Percentiles rank a stretch among this genome's conserved stretches.
These are phyloP conservation scores for Sphaerobolus stellatus DNA, from an alignment of 1,284 basidiomycete species.

Conservation along the genomic window DNA sequence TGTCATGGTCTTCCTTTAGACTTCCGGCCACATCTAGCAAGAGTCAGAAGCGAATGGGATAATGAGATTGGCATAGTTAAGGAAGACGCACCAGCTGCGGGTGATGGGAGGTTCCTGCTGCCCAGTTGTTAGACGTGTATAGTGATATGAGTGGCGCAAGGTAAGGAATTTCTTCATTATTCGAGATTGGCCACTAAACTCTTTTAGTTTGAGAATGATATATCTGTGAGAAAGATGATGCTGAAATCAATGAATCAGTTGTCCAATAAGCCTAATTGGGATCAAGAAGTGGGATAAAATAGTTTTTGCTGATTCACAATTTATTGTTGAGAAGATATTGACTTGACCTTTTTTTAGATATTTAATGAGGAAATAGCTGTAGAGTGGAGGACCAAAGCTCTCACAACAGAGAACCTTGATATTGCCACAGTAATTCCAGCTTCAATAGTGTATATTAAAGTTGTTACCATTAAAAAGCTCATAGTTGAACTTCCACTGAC, in stretches of 20 bases:
- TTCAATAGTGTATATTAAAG: slow-evolving; percentile 28
- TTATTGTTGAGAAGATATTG: no score
- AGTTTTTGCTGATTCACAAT: background rate
- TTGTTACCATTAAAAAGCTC: slow-evolving; percentile 23
- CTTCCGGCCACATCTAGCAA: no score
- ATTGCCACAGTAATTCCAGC: slow-evolving; percentile 27
- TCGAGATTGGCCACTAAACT: no score
- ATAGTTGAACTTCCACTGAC: slow-evolving; percentile 18
- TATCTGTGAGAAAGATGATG: background rate
- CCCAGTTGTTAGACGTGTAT: no score
- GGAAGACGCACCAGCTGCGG: no score
- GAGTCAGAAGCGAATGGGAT: no score
- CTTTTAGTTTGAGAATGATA: background rate
- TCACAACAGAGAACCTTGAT: background rate
- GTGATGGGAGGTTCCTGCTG: no score
- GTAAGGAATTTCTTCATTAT: no score
- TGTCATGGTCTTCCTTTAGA: no score
- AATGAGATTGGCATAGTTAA: no score
- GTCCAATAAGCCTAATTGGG: background rate
- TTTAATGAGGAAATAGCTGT: background rate
- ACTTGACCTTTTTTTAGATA: background rate
- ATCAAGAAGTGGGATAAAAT: no score
- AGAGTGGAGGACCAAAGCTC: background rate
- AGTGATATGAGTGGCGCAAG: no score
- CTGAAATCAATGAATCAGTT: background rate